phyloP scores from a whole-genome alignment of 805 yeast genomes.

The Blastobotrys robertii region DNA sequence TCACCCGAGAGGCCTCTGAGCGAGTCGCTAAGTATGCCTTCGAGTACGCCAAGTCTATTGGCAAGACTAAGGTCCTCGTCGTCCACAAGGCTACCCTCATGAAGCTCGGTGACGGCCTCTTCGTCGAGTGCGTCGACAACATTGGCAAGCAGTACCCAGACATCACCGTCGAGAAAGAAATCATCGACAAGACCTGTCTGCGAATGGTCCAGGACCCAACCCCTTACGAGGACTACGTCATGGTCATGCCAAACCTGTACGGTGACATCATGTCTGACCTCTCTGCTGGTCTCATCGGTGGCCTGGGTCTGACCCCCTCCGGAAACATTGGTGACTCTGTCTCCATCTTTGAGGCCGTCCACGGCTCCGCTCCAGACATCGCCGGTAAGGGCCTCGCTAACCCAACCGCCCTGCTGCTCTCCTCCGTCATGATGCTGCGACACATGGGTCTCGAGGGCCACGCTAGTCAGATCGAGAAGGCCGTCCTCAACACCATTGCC shows the following conservation, averaged over 20 bases:
- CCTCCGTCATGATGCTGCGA: constrained; percentile 98
- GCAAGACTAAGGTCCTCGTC: constrained; percentile 80
- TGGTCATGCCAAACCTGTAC: constrained; percentile 98
- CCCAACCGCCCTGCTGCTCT: constrained; percentile 94
- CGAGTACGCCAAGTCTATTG: constrained; percentile 85
- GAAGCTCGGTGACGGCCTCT: constrained; percentile 97
- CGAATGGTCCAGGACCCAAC: constrained; percentile 83
- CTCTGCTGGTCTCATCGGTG: constrained; percentile 96
- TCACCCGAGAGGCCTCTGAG: constrained; percentile 93
- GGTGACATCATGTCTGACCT: constrained; percentile 99
- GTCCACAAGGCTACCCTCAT: constrained; percentile 98
- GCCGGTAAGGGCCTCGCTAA: constrained; percentile 98
- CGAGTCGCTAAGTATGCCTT: constrained; percentile 95
- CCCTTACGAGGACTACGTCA: constrained; percentile 77
- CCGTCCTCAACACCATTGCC: constrained; percentile 81
- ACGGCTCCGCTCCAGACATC: constrained; percentile 99
- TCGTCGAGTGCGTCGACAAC: constrained; percentile 84
- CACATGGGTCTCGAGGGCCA: constrained; percentile 84
- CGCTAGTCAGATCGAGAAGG: constrained; percentile 80
- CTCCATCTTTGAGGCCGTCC: constrained; percentile 98
- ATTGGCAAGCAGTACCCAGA: constrained; percentile 89
- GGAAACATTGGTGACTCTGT: constrained; percentile 99
- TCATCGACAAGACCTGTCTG: constrained; percentile 92
- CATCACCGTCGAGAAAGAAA: constrained; percentile 70
- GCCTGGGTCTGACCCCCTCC: constrained; percentile 96